These are phyloP conservation scores for Stemphylium vesicarium DNA, from an alignment of 2,329 filamentous ascomycete species.

Conservation along the genomic window DNA sequence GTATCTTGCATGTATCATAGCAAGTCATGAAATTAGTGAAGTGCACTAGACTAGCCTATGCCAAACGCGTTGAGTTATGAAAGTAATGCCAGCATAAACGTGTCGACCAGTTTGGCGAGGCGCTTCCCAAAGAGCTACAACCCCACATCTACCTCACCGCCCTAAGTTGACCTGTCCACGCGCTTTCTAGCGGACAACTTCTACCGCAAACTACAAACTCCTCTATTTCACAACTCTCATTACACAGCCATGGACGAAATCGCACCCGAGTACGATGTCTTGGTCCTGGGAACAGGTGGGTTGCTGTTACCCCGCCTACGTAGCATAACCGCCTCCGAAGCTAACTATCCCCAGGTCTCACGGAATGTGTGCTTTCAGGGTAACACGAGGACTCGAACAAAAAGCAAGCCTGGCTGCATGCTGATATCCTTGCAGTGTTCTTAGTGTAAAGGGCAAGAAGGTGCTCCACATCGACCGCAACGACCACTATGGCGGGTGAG, in stretches of 20 bases:
- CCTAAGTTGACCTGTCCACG: slow-evolving; percentile 20
- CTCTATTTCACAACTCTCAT: slow-evolving; percentile 16
- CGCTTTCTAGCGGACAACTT: slow-evolving; percentile 30
- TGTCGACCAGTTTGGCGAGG: slow-evolving; percentile 27
- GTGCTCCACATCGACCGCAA: slow-evolving; percentile 99
- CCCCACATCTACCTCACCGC: slow-evolving; percentile 39
- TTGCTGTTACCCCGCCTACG: slow-evolving; percentile 49
- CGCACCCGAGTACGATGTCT: slow-evolving; percentile 96
- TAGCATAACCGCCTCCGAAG: slow-evolving; percentile 16
- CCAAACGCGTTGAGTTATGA: slow-evolving; percentile 15
- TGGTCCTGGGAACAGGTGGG: slow-evolving; percentile 96
- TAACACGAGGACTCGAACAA: slow-evolving; percentile 52
- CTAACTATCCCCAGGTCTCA: slow-evolving; percentile 71
- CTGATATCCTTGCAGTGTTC: slow-evolving; percentile 65
- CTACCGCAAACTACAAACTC: slow-evolving; percentile 28
- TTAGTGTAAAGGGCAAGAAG: slow-evolving; percentile 99
- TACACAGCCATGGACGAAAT: slow-evolving; percentile 87
- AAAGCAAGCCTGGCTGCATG: neutral
- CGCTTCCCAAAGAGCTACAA: slow-evolving; percentile 37
- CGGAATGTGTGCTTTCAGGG: slow-evolving; percentile 98
- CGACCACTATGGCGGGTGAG: slow-evolving; percentile 96
- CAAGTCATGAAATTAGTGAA: slow-evolving; percentile 12
- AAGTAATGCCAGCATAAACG: slow-evolving; percentile 18
- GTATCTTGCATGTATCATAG: slow-evolving; percentile 9
- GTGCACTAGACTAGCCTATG: slow-evolving; percentile 12